Conservation (phyloP, 148 eudicot genomes). For the Cornus florida region DNA sequence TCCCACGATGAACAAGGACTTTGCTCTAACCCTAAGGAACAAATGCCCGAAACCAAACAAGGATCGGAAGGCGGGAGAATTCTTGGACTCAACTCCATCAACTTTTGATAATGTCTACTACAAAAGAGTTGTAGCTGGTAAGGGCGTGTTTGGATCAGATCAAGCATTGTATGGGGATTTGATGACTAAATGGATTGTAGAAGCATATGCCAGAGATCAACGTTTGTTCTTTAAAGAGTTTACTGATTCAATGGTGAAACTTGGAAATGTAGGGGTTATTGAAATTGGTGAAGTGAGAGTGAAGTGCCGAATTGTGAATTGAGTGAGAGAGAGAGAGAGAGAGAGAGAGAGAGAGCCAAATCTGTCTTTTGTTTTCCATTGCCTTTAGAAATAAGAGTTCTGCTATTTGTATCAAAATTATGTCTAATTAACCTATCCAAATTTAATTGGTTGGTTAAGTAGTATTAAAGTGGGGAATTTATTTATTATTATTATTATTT, state of each 20-base stretch:
- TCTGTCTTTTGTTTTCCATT: too few species aligned
- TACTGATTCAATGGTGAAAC: constrained; percentile 55
- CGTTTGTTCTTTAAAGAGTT: constrained; percentile 56
- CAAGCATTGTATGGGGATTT: constrained; percentile 42
- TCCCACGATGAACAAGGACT: constrained; percentile 42
- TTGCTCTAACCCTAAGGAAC: constrained; percentile 39
- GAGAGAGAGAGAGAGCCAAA: constrained; percentile 5
- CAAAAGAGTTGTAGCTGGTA: constrained; percentile 36
- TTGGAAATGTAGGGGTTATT: constrained; percentile 51
- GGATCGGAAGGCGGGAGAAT: constrained; percentile 46
- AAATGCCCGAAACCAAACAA: constrained; percentile 48
- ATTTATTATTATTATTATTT: too few species aligned
- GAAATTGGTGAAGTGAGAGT: constrained; percentile 49
- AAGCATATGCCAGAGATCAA: constrained; percentile 53
- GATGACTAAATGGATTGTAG: constrained; percentile 51
- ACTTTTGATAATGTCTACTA: constrained; percentile 54
- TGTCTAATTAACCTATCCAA: too few species aligned
- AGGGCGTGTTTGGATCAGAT: constrained; percentile 56
- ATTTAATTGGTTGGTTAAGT: too few species aligned
- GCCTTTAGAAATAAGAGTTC: too few species aligned
- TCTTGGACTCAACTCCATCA: constrained; percentile 59
- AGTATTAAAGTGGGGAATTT: too few species aligned
- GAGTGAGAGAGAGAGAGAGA: constrained; percentile 16
- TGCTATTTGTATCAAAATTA: too few species aligned
- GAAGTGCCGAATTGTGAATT: constrained; percentile 47